Conservation (phyloP, 306 rosid species). For the Crataegus laevigata region DNA sequence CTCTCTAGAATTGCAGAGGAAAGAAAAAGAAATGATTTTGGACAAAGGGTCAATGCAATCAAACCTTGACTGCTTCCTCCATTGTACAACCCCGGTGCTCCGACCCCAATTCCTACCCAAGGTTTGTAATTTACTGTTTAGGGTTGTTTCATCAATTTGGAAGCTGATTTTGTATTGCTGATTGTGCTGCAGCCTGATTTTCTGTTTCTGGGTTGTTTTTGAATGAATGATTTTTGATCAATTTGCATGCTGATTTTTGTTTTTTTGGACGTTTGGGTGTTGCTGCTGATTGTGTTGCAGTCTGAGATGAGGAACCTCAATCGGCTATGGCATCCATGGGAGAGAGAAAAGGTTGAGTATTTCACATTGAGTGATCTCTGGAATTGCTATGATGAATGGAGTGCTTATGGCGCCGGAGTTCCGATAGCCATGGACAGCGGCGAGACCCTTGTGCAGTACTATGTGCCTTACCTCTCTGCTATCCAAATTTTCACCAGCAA, state of each 20-base stretch:
- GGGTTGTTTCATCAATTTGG: neutral
- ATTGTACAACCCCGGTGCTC: constrained; percentile 66
- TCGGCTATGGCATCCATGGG: constrained; percentile 87
- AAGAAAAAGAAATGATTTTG: constrained; percentile 29
- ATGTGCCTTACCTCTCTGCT: constrained; percentile 95
- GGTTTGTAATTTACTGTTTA: constrained; percentile 27
- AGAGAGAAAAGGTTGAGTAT: constrained; percentile 74
- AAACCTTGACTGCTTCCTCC: constrained; percentile 73
- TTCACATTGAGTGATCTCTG: constrained; percentile 79
- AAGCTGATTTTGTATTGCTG: neutral
- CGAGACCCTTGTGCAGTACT: constrained; percentile 85
- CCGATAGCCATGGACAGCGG: constrained; percentile 53
- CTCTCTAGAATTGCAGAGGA: neutral
- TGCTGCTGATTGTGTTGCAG: constrained; percentile 20
- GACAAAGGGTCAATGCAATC: constrained; percentile 57
- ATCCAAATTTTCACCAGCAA: constrained; percentile 82
- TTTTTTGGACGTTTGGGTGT: neutral
- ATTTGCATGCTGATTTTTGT: neutral
- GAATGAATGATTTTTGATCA: neutral
- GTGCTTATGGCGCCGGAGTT: constrained; percentile 95
- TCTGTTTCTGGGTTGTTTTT: neutral
- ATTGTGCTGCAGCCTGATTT: constrained; percentile 21
- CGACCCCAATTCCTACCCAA: constrained; percentile 66
- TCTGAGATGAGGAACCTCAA: constrained; percentile 71
- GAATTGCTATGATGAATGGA: constrained; percentile 83